Base-by-base conservation (phyloP, 805 yeast genomes). In the Cephaloascus albidus region DNA sequence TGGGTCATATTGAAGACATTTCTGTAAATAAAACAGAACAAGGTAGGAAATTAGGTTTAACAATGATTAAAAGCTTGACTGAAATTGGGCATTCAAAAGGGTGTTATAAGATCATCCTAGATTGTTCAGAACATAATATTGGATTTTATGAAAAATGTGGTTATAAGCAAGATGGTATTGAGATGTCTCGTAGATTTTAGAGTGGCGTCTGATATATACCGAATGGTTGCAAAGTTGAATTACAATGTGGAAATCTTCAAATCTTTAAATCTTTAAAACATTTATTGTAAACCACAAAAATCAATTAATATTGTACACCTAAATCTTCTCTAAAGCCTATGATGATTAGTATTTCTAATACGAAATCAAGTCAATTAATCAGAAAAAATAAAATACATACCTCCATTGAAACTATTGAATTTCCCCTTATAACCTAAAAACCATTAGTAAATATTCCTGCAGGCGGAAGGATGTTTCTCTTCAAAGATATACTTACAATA, bases 1-100 rank as follows among this genome's bases (percentile, higher is more conserved):
- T 86, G 3, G 97, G 97, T 2, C 97, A 90, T 61, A 83, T 90
- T 45, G 98, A 90, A 54, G 98, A 90, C 56, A 90, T 90, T 44
- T 82, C 97, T 1, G 95, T 90, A 3, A 69, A 78, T 16, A 54
- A 57, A 23, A 61, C 69, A 16, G 85, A 85, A 54, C 97, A 89
- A 53, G 98, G 98, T 4, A 79, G 81, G 54, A 76, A 76, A 48
- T 63, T 90, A 36, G 98, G 98, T 0, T 65, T 70, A 47, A 61
- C 69, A 15, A 56, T 90, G 59, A 85, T 90, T 47, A 63, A 68
- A 15, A 64, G 73, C 6, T 66, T 90, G 53, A 72, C 81, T 3
- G 61, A 65, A 18, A 53, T 84, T 23, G 96, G 85, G 2, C 49
- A 70, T 38, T 51, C 60, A 2, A 53, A 51, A 12, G 93, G 90